Conservation (phyloP, 1,139 yeast species). For the Casaregolazyma lundiana region DNA sequence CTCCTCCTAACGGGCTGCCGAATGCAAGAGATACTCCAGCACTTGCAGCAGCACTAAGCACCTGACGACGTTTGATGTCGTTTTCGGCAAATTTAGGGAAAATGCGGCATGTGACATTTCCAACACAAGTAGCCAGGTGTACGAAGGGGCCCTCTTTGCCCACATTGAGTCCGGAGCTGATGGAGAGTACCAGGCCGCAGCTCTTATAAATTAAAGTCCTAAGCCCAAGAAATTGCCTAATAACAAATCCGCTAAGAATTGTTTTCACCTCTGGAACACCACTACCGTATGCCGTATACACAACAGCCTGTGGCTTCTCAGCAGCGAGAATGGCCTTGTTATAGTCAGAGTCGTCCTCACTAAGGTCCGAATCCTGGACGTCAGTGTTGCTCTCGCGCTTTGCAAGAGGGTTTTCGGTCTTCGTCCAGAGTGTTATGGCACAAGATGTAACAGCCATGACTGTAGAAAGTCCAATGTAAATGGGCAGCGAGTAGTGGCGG, state of each 20-base stretch:
- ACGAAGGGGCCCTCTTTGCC: slow-evolving; percentile 76
- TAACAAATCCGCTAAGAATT: slow-evolving; percentile 31
- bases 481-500: slow-evolving; percentile 15
- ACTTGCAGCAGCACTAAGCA: slow-evolving; percentile 59
- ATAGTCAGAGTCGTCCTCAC: neutral
- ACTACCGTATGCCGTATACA: slow-evolving; percentile 56
- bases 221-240: slow-evolving; percentile 50
- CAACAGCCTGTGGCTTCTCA: neutral
- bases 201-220: slow-evolving; percentile 52
- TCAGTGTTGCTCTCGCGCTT: slow-evolving; percentile 6
- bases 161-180: slow-evolving; percentile 60
- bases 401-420: slow-evolving; percentile 35
- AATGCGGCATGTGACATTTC: slow-evolving; percentile 51
- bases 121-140: slow-evolving; percentile 64
- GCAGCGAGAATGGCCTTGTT: neutral
- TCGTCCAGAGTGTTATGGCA: slow-evolving; percentile 46
- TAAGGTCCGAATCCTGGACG: neutral
- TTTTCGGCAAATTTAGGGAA: slow-evolving; percentile 48
- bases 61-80: slow-evolving; percentile 53
- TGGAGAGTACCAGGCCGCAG: slow-evolving; percentile 50
- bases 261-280: slow-evolving; percentile 59
- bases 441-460: slow-evolving; percentile 46
- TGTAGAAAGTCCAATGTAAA: slow-evolving; percentile 43
- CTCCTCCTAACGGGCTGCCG: slow-evolving; percentile 69
- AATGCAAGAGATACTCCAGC: slow-evolving; percentile 70